Conservation (phyloP, 768 basidiomycete genomes). For the Xerocomus brunneocitrinus region DNA sequence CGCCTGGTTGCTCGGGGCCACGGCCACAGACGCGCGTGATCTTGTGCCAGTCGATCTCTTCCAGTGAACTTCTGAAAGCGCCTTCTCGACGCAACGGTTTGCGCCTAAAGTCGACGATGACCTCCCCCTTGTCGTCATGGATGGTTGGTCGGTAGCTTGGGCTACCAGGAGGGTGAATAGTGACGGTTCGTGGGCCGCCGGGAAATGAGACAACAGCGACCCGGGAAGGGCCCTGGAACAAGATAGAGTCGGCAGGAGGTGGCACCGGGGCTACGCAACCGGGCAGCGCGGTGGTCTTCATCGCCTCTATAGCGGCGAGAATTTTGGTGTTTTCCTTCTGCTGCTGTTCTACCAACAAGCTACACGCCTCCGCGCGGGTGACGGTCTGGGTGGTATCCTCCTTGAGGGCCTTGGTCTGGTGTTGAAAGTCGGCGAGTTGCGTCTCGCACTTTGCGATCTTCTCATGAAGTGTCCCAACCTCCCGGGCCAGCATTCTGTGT, state of each 20-base stretch:
- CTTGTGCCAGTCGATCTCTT: conserved; percentile 4
- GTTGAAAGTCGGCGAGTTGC: conserved; percentile 3
- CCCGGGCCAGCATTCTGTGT: conserved; percentile 7
- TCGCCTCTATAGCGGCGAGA: not conserved
- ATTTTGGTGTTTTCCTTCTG: not conserved
- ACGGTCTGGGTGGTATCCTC: conserved; percentile 5
- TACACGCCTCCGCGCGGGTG: conserved; percentile 5
- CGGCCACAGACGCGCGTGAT: conserved; percentile 13
- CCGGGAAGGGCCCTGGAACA: not conserved
- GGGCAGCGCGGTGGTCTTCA: not conserved
- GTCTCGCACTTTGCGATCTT: conserved; percentile 7
- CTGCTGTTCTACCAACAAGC: not conserved
- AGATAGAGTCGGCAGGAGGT: not conserved
- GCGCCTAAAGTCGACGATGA: conserved; percentile 10
- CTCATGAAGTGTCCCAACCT: conserved; percentile 6
- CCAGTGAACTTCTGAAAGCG: conserved; percentile 13
- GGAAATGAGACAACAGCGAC: conserved; percentile 15
- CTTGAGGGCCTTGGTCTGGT: not conserved
- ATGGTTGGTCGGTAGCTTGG: conserved; percentile 11
- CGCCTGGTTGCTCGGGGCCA: not conserved
- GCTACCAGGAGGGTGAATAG: conserved; percentile 18
- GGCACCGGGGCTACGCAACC: not conserved
- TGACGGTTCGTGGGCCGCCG: conserved; percentile 19
- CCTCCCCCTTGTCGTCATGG: conserved; percentile 15
- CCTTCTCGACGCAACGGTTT: conserved; percentile 19